These are phyloP conservation scores for Sarocladiaceae sp. DNA, from an alignment of 2,329 filamentous ascomycete species.

Conservation along the genomic window DNA sequence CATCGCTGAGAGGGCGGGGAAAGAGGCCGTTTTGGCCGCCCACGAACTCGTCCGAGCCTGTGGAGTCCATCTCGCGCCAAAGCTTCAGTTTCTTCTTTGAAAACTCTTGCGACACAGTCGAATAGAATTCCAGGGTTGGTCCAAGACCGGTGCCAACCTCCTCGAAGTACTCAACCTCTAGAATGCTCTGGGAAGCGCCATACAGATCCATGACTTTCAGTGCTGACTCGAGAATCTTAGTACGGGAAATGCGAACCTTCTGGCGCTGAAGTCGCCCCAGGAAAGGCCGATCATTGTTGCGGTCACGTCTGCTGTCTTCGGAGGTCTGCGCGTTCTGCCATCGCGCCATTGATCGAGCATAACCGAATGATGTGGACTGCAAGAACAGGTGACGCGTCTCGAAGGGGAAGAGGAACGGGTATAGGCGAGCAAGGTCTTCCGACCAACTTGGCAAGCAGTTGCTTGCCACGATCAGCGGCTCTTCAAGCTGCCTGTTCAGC, in stretches of 20 bases:
- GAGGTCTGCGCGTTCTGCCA: constrained; percentile 90
- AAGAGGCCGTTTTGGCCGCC: constrained; percentile 82
- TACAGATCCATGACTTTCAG: constrained; percentile 99
- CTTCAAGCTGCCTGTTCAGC: constrained; percentile 91
- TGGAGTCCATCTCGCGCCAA: constrained; percentile 85
- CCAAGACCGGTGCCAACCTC: constrained; percentile 95
- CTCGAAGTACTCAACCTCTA: constrained; percentile 98
- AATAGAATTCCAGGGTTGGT: constrained; percentile 96
- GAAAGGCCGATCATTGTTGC: constrained; percentile 86
- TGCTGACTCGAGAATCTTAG: constrained; percentile 92
- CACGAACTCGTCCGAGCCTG: constrained; percentile 70
- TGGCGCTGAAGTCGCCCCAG: constrained; percentile 87
- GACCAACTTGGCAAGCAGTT: constrained; percentile 95
- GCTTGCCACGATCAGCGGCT: constrained; percentile 93
- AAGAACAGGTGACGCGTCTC: constrained; percentile 95
- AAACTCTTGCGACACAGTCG: constrained; percentile 93
- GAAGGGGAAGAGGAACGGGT: constrained; percentile 96
- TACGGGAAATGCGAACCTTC: constrained; percentile 93
- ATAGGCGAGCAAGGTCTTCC: constrained; percentile 86
- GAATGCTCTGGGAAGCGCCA: constrained; percentile 87
- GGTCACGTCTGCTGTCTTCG: constrained; percentile 74
- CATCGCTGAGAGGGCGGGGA: constrained; percentile 79
- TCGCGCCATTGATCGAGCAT: constrained; percentile 91
- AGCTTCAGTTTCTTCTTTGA: constrained; percentile 95
- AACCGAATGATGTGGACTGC: constrained; percentile 96